phyloP scores from a whole-genome alignment of 2,329 filamentous ascomycete species.

The Orbilia ellipsospora region DNA sequence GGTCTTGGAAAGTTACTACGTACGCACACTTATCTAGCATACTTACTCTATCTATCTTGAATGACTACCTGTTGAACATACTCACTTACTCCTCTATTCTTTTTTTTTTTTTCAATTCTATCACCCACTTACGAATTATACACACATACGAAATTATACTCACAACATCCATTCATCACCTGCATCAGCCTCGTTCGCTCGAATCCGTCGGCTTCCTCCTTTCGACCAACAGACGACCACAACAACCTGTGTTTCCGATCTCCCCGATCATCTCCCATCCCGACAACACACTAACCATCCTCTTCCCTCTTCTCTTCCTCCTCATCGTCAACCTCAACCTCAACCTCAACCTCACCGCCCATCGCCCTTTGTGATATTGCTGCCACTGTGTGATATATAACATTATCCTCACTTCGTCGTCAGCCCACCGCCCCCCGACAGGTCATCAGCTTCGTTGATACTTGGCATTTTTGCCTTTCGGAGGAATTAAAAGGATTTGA shows the following conservation, averaged over 20 bases:
- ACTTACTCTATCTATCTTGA: too few species aligned
- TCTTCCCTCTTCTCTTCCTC: not conserved
- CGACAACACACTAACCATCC: not conserved
- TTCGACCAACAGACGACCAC: slow-evolving; percentile 3
- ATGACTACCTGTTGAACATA: not conserved
- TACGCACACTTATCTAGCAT: too few species aligned
- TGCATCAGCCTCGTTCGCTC: not conserved
- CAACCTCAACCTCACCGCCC: not conserved
- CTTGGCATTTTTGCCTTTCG: slow-evolving; percentile 40
- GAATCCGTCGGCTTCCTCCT: not conserved
- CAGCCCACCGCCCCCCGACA: not conserved
- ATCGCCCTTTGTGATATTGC: not conserved
- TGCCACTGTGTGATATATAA: not conserved
- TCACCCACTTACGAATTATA: slow-evolving; percentile 5
- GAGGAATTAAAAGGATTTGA: not conserved
- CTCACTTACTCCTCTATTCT: slow-evolving; percentile 2
- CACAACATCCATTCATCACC: not conserved
- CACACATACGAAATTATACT: slow-evolving; percentile 18
- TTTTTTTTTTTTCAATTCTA: slow-evolving; percentile 5
- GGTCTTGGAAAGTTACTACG: too few species aligned
- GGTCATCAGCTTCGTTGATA: slow-evolving; percentile 18
- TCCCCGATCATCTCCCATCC: not conserved
- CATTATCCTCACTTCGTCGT: not conserved
- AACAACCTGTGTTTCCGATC: not conserved
- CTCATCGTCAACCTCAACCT: slow-evolving; percentile 9